Evolutionary conservation across 1,139 yeast genomes (phyloP), one percentile per base, ranked within the genome.

Genomic region (Hansenula lynferdii): DNA sequence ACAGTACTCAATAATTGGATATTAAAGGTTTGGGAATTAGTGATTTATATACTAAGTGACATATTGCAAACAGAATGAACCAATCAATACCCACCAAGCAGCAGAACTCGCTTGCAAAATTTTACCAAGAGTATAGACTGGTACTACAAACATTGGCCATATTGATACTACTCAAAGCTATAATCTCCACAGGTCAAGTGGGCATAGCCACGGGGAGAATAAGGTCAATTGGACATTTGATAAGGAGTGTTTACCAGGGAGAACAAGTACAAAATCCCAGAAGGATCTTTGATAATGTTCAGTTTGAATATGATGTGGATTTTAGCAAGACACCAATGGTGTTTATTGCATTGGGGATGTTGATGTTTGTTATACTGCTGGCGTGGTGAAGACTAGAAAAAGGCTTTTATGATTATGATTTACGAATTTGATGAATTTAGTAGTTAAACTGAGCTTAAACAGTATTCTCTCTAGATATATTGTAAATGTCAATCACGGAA

Each of bases 301-400:
- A 23, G 12, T 35, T 35, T 24, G 37, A 35, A 8, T 22, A 22
- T 18, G 37, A 35, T 18, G 21, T 22, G 9, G 33, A 28, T 28
- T 14, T 35, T 10, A 28, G 19, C 12, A 35, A 28, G 15, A 14
- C 10, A 10, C 37, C 37, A 6, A 28, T 35, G 28, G 28, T 29
- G 3, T 15, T 33, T 10, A 21, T n/a, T 19, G 36, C 20, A 1
- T 1, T 37, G 2, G 19, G 19, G 9, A 6, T 28, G 21, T 22
- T 37, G 16, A 5, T 37, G 8, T 19, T 33, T 18, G 36, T 25
- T n/a, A 11, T 23, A 3, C 6, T 33, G 7, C 15, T 33, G 19
- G 8, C 26, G 3, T 24, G 26, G 17, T 9, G 3, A 12, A 24
- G 5, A 24, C 17, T 27, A 2, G 9, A 8, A n/a, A 6, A 12